A percentile compares a stretch with the other conserved stretches of the same genome.
Conservation (phyloP, 352 stramenopile species). For the Phytophthora ramorum region DNA sequence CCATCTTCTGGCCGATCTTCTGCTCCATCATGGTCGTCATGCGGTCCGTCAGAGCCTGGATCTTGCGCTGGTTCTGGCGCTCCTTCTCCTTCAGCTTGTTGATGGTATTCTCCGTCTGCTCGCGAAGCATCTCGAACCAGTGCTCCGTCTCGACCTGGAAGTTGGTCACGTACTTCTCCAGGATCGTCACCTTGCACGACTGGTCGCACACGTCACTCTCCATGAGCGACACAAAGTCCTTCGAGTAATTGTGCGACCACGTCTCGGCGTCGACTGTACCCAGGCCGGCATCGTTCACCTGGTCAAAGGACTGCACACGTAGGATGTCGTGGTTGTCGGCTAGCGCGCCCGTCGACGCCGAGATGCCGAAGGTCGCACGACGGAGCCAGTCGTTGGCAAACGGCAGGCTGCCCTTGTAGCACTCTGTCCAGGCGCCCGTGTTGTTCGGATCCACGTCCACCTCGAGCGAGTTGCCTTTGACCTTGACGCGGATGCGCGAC, state of each 20-base stretch:
- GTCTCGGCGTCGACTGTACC: constrained; percentile 68
- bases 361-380: constrained; percentile 70
- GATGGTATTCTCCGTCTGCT: constrained; percentile 80
- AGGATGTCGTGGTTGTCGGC: constrained; percentile 89
- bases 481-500: constrained; percentile 67
- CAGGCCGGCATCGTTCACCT: constrained; percentile 64
- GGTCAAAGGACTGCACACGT: constrained; percentile 67
- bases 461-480: constrained; percentile 60
- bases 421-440: constrained; percentile 61
- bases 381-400: constrained; percentile 76
- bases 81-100: constrained; percentile 80
- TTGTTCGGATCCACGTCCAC: constrained; percentile 73
- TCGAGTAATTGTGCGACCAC: constrained; percentile 87
- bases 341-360: constrained; percentile 76
- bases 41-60: constrained; percentile 71
- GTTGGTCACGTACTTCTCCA: constrained; percentile 85
- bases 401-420: constrained; percentile 70
- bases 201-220: constrained; percentile 69
- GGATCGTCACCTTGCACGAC: constrained; percentile 81
- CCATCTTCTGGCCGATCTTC: constrained; percentile 78
- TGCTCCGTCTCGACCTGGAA: constrained; percentile 87
- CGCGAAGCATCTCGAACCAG: constrained; percentile 84
- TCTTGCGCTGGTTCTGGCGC: constrained; percentile 72
- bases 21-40: constrained; percentile 77
- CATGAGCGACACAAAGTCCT: constrained; percentile 76